Percentiles rank a stretch among this genome's conserved stretches.
Evolutionary conservation across 306 rosid species (phyloP).

Genomic region (Vigna hirtella): DNA sequence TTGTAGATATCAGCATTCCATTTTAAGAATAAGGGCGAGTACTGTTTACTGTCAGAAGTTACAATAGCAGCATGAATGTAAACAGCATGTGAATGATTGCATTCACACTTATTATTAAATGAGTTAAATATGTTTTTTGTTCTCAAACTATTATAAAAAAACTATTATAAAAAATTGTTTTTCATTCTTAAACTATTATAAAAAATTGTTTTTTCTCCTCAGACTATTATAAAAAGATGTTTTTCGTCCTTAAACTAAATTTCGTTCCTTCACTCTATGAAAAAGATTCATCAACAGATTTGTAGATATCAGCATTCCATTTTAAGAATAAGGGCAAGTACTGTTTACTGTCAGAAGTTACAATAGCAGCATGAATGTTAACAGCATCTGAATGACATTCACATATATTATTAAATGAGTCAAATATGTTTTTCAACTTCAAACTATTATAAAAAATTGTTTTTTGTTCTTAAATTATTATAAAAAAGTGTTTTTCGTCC

Average conservation of each 20-base stretch:
- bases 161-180: no score
- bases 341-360: neutral
- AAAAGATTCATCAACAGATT: neutral
- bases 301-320: neutral
- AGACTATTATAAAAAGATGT: no score
- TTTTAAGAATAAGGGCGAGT: neutral
- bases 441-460: no score
- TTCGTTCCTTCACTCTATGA: neutral
- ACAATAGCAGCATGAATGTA: neutral
- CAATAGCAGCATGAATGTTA: neutral
- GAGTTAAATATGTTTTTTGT: no score
- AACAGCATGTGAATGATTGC: neutral
- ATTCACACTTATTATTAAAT: conserved; percentile 4
- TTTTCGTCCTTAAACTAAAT: no score
- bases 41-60: neutral
- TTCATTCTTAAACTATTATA: no score
- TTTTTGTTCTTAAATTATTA: no score
- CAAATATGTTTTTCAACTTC: no score
- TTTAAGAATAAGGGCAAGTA: neutral
- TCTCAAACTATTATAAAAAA: no score
- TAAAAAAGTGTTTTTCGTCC: no score
- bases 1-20: neutral
- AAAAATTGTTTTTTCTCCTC: no score
- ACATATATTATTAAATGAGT: neutral
- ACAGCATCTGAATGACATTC: neutral